Evolutionary conservation across 768 basidiomycete genomes (phyloP), one percentile per base, ranked within the genome.

Genomic region (Termitomyces sp.): DNA sequence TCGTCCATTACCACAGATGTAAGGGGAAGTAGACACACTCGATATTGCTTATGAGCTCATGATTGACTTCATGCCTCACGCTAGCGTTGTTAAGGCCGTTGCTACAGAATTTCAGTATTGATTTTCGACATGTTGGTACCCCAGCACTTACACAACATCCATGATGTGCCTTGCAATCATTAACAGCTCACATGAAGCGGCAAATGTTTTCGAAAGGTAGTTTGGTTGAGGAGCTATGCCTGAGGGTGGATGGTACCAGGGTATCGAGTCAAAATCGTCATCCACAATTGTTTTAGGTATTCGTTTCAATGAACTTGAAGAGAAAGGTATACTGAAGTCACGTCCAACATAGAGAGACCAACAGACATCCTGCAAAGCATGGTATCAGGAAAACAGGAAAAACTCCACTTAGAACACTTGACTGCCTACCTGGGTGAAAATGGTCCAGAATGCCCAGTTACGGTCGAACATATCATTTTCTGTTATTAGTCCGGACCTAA

Each of bases 261-360:
- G 69, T 57, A 75, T 66, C 50, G 76, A 66, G 61, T 85, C 83
- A 48, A 79, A 75, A n/a, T 77, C 75, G 0, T 68, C 57, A 32
- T 80, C 77, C 11, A 81, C 75, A 54, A 74, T 76, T 2, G 82
- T 81, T 51, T 79, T 68, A 0, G 77, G 71, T 47, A 81, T 71
- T 15, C 64, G 66, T 39, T 71, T 68, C 23, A 64, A 56, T 27
- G 47, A 50, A 41, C 9, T 31, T 22, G 69, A 64, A 2, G 74
- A 76, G 7, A 69, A 63, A 1, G 77, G 64, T 22, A 83, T 72
- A 51, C 75, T 77, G 63, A 79, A 81, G 50, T 85, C 83, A 18
- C 84, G 75, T 7, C 84, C 84, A n/a, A 85, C 82, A 48, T 84
- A 84, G 0, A 85, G 70, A 1, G 81, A 82, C 84, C 84, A 85